Evolutionary conservation across 2,329 filamentous ascomycete species (phyloP), one percentile per base, ranked within the genome.

Genomic region (Talaromyces sp.): DNA sequence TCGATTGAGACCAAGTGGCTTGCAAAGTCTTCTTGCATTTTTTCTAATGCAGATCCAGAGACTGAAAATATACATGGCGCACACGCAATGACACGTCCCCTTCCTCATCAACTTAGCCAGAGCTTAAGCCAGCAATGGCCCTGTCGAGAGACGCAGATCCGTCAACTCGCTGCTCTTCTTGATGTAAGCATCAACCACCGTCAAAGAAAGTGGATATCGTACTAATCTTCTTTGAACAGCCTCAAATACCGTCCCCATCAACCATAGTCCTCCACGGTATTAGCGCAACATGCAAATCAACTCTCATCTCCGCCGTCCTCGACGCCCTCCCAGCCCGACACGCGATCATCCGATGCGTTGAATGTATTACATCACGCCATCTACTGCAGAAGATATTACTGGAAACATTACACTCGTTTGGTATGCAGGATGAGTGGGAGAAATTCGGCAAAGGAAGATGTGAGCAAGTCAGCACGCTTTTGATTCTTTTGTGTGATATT

Each of bases 211-310:
- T 31, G 33, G n/a, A 27, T 31, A 33, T 45, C 10, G 11, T 50
- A 19, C 64, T 24, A 66, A 45, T 2, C 4, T 9, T 33, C 2
- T 22, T 14, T 9, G 27, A 58, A n/a, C 58, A 80, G 78, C 72
- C 73, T 48, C 43, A 65, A 16, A 68, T 88, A n/a, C 88, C 91
- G 35, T 88, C 87, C 64, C 90, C 90, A 64, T 82, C 87, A 11
- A 90, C 91, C 66, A 76, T 97, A 11, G 87, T 97, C 24, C 77
- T 96, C 58, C 88, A 98, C 76, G 95, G 95, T 60, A 87, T 93
- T 35, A 88, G 93, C 72, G 90, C 92, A 2, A 96, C 93, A 0
- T 94, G 93, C 47, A 98, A 98, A 79, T 91, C 88, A 37, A 85
- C 86, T 57, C 84, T 97, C 60, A 82, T 89, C 3, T 82, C 83